Percentiles rank a stretch among this genome's conserved stretches.
Conservation (phyloP, 805 yeast genomes). For the Lipomyces yamadae region DNA sequence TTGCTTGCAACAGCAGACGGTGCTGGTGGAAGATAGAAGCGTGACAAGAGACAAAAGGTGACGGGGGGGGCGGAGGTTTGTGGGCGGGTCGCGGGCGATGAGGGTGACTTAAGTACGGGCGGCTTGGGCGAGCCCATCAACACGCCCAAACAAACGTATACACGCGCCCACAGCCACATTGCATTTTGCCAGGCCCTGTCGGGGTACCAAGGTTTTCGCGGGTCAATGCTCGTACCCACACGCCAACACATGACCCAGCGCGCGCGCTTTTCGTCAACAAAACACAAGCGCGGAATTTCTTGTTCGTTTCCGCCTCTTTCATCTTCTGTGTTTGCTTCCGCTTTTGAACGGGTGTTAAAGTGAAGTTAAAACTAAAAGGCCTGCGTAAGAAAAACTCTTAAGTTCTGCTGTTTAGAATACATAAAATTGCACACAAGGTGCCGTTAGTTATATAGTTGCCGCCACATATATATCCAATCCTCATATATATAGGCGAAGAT, state of each 20-base stretch:
- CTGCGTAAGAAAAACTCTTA: too few relatives aligned
- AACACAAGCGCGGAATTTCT: not conserved
- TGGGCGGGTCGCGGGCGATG: slow-evolving; percentile 10
- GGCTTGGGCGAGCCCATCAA: slow-evolving; percentile 7
- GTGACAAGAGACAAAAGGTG: not conserved
- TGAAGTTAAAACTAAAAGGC: too few relatives aligned
- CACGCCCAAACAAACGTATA: not conserved
- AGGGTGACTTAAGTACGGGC: slow-evolving; percentile 7
- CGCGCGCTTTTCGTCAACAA: not conserved
- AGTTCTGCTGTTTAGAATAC: too few relatives aligned
- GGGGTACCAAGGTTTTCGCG: not conserved
- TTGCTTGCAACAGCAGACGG: not conserved
- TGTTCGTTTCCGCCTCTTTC: too few relatives aligned
- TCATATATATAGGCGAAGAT: too few relatives aligned
- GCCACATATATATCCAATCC: too few relatives aligned
- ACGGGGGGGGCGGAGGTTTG: not conserved
- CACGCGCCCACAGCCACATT: not conserved
- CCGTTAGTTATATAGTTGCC: too few relatives aligned
- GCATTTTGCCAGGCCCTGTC: not conserved
- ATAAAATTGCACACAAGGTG: too few relatives aligned
- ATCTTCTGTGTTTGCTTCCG: too few relatives aligned
- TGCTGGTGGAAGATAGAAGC: not conserved
- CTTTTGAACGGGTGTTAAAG: too few relatives aligned
- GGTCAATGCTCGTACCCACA: not conserved
- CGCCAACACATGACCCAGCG: not conserved